Evolutionary conservation across 1,139 yeast genomes (phyloP).

Genomic region (Blastobotrys malaysiensis): DNA sequence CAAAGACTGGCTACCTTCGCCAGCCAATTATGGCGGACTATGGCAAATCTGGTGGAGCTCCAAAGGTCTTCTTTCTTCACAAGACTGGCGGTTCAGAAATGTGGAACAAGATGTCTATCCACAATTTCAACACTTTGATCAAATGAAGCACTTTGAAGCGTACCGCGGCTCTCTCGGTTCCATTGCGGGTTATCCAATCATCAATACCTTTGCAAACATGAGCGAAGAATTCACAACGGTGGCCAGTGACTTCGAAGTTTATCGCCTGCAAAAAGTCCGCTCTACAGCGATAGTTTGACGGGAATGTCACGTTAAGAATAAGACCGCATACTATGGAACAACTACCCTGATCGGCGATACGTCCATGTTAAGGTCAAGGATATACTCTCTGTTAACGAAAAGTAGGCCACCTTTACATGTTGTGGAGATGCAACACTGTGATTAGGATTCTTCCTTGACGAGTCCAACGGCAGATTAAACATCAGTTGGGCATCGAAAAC

Average conservation of each 20-base stretch:
- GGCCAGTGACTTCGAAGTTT: slow-evolving; percentile 21
- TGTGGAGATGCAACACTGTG: slow-evolving; percentile 35
- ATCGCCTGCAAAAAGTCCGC: slow-evolving; percentile 25
- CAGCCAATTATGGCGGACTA: slow-evolving; percentile 26
- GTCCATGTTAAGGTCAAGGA: slow-evolving; percentile 14
- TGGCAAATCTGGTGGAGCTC: slow-evolving; percentile 18
- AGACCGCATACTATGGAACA: slow-evolving; percentile 22
- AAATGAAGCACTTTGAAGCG: slow-evolving; percentile 32
- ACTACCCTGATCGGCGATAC: slow-evolving; percentile 23
- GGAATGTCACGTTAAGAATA: no score
- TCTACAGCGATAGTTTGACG: slow-evolving; percentile 25
- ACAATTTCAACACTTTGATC: slow-evolving; percentile 33
- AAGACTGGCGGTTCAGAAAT: slow-evolving; percentile 36
- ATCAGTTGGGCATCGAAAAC: slow-evolving; percentile 18
- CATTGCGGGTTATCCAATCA: slow-evolving; percentile 32
- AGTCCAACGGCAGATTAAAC: slow-evolving; percentile 13
- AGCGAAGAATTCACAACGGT: slow-evolving; percentile 23
- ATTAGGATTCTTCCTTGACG: slow-evolving; percentile 25
- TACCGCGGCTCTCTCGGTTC: slow-evolving; percentile 32
- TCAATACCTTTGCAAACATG: slow-evolving; percentile 30
- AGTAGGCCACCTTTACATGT: slow-evolving; percentile 23
- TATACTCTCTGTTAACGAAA: slow-evolving; percentile 23
- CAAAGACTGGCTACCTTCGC: slow-evolving; percentile 17
- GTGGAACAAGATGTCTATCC: slow-evolving; percentile 37
- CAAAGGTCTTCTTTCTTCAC: slow-evolving; percentile 31